Evolutionary conservation across 2,329 filamentous ascomycete genomes (phyloP).

Genomic region (Monilinia fructigena): DNA sequence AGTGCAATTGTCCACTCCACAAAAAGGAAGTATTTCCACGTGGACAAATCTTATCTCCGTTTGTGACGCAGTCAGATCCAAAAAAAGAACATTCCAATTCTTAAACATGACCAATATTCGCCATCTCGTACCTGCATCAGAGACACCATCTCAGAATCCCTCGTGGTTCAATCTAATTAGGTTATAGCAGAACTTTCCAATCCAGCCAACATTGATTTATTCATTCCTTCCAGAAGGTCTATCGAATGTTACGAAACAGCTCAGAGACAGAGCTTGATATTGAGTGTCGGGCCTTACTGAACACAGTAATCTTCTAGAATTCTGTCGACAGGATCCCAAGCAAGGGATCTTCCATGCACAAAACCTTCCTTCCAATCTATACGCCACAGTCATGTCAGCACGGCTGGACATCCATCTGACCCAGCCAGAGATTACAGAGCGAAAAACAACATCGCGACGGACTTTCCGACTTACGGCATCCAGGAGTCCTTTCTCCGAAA

Average conservation of each 20-base stretch:
- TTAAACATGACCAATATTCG: conserved; percentile 12
- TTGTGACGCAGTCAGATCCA: neutral
- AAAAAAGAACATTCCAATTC: conserved; percentile 1
- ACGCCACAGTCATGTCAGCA: neutral
- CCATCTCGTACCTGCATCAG: conserved; percentile 11
- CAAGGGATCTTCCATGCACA: neutral
- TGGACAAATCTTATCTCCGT: neutral
- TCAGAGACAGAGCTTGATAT: neutral
- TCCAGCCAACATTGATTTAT: neutral
- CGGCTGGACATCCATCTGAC: neutral
- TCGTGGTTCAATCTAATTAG: conserved; percentile 5
- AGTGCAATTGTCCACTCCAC: neutral
- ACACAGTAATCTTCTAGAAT: conserved; percentile 13
- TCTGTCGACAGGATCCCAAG: neutral
- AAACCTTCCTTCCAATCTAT: neutral
- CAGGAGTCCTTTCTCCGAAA: neutral
- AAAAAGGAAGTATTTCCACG: conserved; percentile 10
- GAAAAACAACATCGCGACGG: neutral
- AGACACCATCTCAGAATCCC: conserved; percentile 2
- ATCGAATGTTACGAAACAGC: conserved; percentile 8
- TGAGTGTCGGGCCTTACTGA: neutral
- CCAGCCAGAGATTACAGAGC: neutral
- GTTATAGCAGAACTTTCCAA: neutral
- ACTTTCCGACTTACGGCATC: conserved; percentile 2
- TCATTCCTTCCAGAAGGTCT: conserved; percentile 2